phyloP scores from a whole-genome alignment of 345 rosid genomes.

The Pistacia integerrima region DNA sequence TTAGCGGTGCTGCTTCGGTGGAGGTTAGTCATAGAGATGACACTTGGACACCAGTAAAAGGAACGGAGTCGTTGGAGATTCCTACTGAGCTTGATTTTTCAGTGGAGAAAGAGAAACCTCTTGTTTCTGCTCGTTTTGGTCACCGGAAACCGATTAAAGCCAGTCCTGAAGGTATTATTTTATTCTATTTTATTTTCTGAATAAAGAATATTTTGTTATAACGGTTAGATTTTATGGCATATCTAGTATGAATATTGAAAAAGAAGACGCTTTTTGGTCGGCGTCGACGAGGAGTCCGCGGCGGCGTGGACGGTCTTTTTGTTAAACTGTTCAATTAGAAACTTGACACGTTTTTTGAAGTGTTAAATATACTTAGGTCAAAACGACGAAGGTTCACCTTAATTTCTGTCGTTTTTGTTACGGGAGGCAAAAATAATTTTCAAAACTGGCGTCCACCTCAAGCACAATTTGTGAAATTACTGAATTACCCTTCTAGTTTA shows the following conservation, averaged over 20 bases:
- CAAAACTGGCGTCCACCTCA: neutral
- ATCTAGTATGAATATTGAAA: neutral
- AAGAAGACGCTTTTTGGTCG: neutral
- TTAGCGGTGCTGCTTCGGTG: neutral
- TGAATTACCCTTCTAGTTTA: neutral
- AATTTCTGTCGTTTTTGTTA: neutral
- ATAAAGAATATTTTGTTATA: neutral
- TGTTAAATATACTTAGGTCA: too few relatives aligned
- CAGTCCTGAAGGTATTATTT: slow-evolving; percentile 56
- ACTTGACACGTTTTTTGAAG: neutral
- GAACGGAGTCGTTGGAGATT: slow-evolving; percentile 28
- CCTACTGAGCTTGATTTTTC: slow-evolving; percentile 34
- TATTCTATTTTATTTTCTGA: neutral
- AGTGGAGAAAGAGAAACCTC: slow-evolving; percentile 57
- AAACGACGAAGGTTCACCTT: neutral
- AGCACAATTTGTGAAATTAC: neutral
- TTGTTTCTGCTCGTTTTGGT: slow-evolving; percentile 49
- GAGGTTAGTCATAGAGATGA: slow-evolving; percentile 15
- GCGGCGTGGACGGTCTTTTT: neutral
- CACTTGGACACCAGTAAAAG: slow-evolving; percentile 30
- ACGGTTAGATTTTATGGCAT: slow-evolving; percentile 5
- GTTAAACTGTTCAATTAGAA: neutral
- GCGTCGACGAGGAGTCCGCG: neutral
- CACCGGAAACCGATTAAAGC: slow-evolving; percentile 39
- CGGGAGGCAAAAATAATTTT: neutral